Percentiles rank a stretch among this genome's conserved stretches.
phyloP scores from a whole-genome alignment of 306 rosid genomes.

The Urtica urens region DNA sequence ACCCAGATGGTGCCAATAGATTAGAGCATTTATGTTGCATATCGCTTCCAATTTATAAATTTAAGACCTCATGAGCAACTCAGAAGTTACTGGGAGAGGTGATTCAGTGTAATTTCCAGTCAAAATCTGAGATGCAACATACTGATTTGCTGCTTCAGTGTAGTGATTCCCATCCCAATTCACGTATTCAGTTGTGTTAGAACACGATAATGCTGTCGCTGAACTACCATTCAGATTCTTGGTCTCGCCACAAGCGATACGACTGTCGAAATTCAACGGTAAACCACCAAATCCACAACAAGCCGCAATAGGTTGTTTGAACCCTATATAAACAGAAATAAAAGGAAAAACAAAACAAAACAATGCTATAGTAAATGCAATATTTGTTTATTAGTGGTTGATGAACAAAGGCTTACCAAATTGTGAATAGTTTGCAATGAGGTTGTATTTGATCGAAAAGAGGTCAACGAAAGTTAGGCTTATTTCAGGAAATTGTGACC shows the following conservation, averaged over 20 bases:
- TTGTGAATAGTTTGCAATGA: conserved; percentile 23
- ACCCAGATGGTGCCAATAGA: too few relatives aligned
- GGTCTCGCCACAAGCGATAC: conserved; percentile 26
- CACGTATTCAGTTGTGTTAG: conserved; percentile 20
- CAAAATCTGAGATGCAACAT: conserved; percentile 21
- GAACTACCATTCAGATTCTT: conserved; percentile 18
- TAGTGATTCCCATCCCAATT: conserved; percentile 39
- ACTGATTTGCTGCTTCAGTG: conserved; percentile 30
- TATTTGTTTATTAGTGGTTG: neutral
- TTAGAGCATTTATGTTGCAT: too few relatives aligned
- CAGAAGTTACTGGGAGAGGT: conserved; percentile 2
- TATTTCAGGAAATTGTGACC: conserved; percentile 16
- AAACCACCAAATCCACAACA: conserved; percentile 36
- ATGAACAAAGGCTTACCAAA: conserved; percentile 9
- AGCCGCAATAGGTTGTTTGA: conserved; percentile 25
- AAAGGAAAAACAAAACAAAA: neutral
- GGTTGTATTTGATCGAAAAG: conserved; percentile 24
- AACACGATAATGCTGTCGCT: conserved; percentile 21
- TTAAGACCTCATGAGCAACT: neutral
- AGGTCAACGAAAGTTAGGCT: conserved; percentile 25
- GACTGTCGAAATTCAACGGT: conserved; percentile 25
- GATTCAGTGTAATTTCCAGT: conserved; percentile 22
- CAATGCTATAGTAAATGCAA: neutral
- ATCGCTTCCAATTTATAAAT: too few relatives aligned
- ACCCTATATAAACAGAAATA: conserved; percentile 12